Conservation (phyloP, 1,284 basidiomycete species). For the Trichosporon faecale region DNA sequence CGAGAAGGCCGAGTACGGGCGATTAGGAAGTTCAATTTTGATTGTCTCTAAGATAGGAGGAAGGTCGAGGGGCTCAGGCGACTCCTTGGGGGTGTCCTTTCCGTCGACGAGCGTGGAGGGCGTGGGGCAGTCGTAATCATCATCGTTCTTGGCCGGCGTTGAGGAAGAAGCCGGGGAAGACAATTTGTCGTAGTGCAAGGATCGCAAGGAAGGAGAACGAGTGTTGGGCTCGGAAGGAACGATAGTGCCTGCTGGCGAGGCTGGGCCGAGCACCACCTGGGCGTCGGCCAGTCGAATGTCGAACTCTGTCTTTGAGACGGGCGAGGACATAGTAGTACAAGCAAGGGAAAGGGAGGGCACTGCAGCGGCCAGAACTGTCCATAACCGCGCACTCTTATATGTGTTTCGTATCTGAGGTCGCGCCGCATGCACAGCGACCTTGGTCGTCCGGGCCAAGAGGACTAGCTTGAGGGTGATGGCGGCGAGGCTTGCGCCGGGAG, state of each 20-base stretch:
- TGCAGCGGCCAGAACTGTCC: not conserved
- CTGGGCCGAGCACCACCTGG: not conserved
- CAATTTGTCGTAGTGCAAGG: not conserved
- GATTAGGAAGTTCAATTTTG: not conserved
- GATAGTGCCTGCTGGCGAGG: not conserved
- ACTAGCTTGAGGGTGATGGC: not conserved
- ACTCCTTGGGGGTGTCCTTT: not conserved
- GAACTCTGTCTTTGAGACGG: not conserved
- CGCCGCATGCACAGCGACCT: not conserved
- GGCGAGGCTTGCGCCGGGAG: not conserved
- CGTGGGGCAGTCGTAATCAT: not conserved
- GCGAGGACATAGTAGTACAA: not conserved
- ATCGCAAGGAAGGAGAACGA: not conserved
- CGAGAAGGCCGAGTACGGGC: slow-evolving; percentile 43
- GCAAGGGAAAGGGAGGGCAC: not conserved
- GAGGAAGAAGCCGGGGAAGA: not conserved
- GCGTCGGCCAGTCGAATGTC: not conserved
- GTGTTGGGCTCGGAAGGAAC: not conserved
- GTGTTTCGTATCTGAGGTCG: not conserved
- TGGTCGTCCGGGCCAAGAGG: not conserved
- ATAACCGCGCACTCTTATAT: not conserved
- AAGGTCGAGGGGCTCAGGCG: not conserved
- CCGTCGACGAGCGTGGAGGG: not conserved
- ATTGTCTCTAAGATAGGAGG: not conserved
- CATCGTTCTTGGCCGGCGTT: not conserved